Base-by-base conservation (phyloP, 2,329 filamentous ascomycete species). In the Pyrenophora tritici-repentis region DNA sequence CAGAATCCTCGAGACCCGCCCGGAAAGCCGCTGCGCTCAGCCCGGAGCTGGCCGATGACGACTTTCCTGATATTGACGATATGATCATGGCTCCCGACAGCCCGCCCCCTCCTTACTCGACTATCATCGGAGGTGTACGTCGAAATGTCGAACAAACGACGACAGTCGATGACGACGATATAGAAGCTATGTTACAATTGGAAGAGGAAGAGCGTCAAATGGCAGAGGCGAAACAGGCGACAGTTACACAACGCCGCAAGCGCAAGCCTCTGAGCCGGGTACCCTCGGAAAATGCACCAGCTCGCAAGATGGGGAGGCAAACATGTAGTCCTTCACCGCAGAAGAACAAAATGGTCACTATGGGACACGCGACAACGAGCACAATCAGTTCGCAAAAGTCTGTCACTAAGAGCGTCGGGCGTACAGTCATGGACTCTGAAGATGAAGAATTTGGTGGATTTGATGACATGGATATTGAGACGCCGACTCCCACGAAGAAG, bases 41-140 rank as follows among this genome's bases (percentile, higher is more conserved):
- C 39, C 55, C 61, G 20, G 55, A 58, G n/a, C 42, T 37, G 12
- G 59, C 58, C 10, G 42, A 55, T 4, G 56, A 62, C 20, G 72
- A 71, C 2, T 76, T 76, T 50, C 61, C 66, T 4, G 60, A 72
- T 16, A 76, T 79, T 32, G 75, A 78, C 38, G 63, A 68, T n/a
- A 52, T 71, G 17, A 36, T 62, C 14, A 52, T 59, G 50, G 56
- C 55, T 22, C 58, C 62, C 22, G 51, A 55, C n/a, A 57, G 61
- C 13, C 70, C 70, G 12, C 71, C 71, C 14, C 71, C 71, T 6
- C 78, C 78, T 4, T 80, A 79, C 53, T 80, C 78, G 2, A 78
- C 75, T 0, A 66, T 76, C 20, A 67, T 70, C 26, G 42, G 42
- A 9, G 45, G 31, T 31, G 46, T 36, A 45, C 37, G 40, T 16